A percentile compares a stretch with the other conserved stretches of the same genome.
phyloP scores from a whole-genome alignment of 352 stramenopile species.

The Globisporangium middletonii region DNA sequence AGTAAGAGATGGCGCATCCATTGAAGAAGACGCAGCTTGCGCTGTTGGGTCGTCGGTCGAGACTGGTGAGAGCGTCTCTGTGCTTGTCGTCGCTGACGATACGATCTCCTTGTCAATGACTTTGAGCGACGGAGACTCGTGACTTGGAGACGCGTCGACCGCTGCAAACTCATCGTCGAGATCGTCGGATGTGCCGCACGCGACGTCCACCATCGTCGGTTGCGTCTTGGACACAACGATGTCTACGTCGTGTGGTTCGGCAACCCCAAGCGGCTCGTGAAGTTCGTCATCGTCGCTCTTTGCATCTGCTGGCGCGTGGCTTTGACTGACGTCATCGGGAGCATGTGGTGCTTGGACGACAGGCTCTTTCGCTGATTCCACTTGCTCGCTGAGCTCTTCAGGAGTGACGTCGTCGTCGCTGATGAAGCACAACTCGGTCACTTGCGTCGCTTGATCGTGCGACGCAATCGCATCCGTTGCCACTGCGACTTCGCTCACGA shows the following conservation, averaged over 20 bases:
- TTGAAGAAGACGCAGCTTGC: no score
- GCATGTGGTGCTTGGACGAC: no score
- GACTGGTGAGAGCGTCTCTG: no score
- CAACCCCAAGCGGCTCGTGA: not conserved
- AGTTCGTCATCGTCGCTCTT: not conserved
- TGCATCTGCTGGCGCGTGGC: not conserved
- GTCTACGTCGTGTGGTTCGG: not conserved
- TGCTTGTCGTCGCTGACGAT: no score
- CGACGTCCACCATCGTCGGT: not conserved
- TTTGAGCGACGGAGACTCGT: no score
- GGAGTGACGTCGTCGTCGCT: no score
- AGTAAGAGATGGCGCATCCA: no score
- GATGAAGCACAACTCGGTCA: not conserved
- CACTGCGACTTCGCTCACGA: not conserved
- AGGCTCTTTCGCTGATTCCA: no score
- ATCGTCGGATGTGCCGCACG: constrained; percentile 2
- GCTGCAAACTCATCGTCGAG: not conserved
- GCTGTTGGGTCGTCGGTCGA: no score
- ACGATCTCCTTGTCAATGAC: no score
- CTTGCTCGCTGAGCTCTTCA: no score
- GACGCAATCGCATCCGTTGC: not conserved
- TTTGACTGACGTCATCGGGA: not conserved
- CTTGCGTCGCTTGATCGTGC: constrained; percentile 2
- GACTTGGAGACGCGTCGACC: no score
- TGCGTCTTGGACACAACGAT: not conserved